Evolutionary conservation across 768 basidiomycete species (phyloP), one percentile per base, ranked within the genome.

Genomic region (Gymnopilus dilepis): DNA sequence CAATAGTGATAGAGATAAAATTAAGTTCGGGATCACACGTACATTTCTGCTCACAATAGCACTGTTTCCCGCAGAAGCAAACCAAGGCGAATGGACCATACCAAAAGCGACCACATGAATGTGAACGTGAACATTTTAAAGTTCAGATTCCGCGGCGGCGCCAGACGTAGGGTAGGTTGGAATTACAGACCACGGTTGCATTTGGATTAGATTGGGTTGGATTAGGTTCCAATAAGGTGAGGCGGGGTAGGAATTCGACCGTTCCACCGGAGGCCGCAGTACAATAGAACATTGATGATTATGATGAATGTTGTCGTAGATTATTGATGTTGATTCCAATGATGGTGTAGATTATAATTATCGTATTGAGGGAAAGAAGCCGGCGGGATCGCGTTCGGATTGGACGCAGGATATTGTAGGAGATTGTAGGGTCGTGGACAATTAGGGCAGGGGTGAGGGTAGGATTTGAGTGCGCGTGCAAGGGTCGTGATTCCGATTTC

Each of bases 41-140:
- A 50, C 47, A 31, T 50, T 50, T 28, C 15, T 28, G 47, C 47
- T 50, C 47, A 50, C 47, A 31, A 50, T 50, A 19, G 47, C 47
- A 50, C 47, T 50, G 47, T 50, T 45, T 41, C 4, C 22, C n/a
- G 22, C 43, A 21, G 22, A 45, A 24, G 12, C 22, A 12, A 22
- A 43, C 5, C 40, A n/a, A n/a, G 21, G 19, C 5, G 11, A 6
- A 24, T 21, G 21, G 5, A 21, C 21, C 21, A 50, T 28, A 26
- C 47, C 47, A 19, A 50, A 30, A 31, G 19, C 47, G 47, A 50
- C 28, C 47, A 28, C 15, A 41, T 21, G 40, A 41, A n/a, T 41
- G 15, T 3, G 40, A 37, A 37, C 34, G 34, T 37, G 34, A 15
- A 4, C 19, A n/a, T 28, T 50, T 50, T 31, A 31, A 28, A 31